Evolutionary conservation across 2,329 filamentous ascomycete species (phyloP).

Genomic region (Sporothrix variecibatus): DNA sequence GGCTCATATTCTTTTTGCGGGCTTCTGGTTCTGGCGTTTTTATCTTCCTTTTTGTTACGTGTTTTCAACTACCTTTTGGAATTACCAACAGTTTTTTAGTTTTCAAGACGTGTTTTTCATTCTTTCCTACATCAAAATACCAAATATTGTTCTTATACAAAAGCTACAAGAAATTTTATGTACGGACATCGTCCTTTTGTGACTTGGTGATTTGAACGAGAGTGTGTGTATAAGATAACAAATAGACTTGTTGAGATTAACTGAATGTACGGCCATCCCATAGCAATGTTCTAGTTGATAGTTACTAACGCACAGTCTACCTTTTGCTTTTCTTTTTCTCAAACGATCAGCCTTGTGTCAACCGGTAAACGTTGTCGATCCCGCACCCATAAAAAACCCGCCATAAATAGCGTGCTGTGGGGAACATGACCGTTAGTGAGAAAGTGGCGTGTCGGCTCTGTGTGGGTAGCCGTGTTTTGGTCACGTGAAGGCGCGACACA

Average conservation of each 20-base stretch:
- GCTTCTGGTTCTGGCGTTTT: neutral
- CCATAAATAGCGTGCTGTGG: neutral
- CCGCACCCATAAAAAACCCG: neutral
- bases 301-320: too few species aligned
- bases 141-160: neutral
- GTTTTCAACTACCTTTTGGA: neutral
- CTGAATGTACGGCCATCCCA: too few species aligned
- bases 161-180: neutral
- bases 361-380: neutral
- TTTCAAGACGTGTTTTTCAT: neutral
- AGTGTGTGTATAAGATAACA: too few species aligned
- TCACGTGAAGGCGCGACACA: constrained; percentile 17
- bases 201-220: too few species aligned
- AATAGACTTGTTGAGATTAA: too few species aligned
- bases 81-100: neutral
- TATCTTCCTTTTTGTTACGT: neutral
- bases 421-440: neutral
- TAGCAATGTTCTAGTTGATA: too few species aligned
- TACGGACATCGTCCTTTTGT: too few species aligned
- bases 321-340: too few species aligned
- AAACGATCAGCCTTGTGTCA: neutral
- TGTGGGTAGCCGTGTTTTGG: neutral
- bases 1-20: neutral
- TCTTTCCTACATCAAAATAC: neutral
- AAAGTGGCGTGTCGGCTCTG: too few species aligned